Conservation (phyloP, 2,329 filamentous ascomycete genomes). For the Colletotrichum spinosum region DNA sequence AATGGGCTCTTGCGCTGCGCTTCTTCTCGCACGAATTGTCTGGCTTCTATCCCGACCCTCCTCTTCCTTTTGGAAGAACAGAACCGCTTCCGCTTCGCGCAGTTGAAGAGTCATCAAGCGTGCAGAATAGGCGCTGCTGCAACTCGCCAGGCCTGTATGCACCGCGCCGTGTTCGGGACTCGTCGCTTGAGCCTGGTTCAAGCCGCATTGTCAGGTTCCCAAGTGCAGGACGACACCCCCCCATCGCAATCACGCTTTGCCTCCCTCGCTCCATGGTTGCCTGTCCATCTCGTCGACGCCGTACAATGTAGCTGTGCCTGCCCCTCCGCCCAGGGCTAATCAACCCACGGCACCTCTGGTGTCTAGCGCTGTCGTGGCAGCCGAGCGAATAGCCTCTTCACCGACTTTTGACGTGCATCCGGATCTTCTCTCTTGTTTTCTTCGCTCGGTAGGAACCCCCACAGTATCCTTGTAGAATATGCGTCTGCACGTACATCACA, state of each 20-base stretch:
- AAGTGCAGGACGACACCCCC: no score
- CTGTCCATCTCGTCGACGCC: no score
- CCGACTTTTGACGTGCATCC: slow-evolving; percentile 35
- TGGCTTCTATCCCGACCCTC: neutral
- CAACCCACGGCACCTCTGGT: slow-evolving; percentile 7
- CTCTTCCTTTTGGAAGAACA: neutral
- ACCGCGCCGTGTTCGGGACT: neutral
- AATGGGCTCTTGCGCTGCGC: neutral
- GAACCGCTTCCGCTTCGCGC: neutral
- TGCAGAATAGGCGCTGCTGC: neutral
- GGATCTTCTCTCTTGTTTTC: neutral
- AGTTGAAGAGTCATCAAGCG: neutral
- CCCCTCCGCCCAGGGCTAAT: neutral
- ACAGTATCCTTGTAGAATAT: neutral
- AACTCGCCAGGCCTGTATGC: neutral
- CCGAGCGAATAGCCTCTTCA: slow-evolving; percentile 30
- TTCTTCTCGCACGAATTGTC: neutral
- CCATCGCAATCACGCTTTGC: no score
- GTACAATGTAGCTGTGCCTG: no score
- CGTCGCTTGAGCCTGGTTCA: no score
- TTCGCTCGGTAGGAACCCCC: slow-evolving; percentile 1
- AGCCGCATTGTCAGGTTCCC: no score
- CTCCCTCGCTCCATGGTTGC: no score
- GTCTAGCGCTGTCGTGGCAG: slow-evolving; percentile 31
- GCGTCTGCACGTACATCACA: no score